Evolutionary conservation across 2,329 filamentous ascomycete species (phyloP), one percentile per base, ranked within the genome.

Genomic region (Aspergillus carbonarius): DNA sequence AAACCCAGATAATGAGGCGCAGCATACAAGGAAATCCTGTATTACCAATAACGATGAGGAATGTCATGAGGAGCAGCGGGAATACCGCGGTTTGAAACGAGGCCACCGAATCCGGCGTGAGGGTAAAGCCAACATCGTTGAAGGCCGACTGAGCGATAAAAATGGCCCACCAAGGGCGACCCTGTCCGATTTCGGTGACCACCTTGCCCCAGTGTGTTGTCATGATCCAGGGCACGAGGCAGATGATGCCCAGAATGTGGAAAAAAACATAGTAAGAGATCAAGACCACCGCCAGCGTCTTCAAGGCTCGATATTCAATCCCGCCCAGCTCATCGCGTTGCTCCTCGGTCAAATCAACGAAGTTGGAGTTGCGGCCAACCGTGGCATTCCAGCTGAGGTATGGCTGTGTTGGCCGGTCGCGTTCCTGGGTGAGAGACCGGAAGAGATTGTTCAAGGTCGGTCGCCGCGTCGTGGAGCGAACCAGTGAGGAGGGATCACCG

Each of bases 381-480:
- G 95, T 99, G 2, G 95, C 92, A 60, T 93, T 88, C 85, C 92
- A 98, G 74, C 92, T 97, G 53, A 99, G 83, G 73, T 99, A 99
- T 0, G 95, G 95, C 79, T 91, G 90, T 1, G 82, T 81, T 25
- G 85, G 79, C 6, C 66, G 69, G 1, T 74, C 70, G 50, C 66
- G 65, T 55, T 76, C 74, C 25, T 74, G 70, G 0, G 75, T 76
- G 9, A 76, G 34, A 20, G 75, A 76, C 5, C 74, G 69, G 42
- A 73, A 67, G 18, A 77, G 61, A 39, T 62, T 68, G 32, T 62
- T 66, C 10, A 78, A 61, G 0, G 75, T 76, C 20, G 69, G 58
- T 46, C 67, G 65, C 42, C 70, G 67, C 5, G 70, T 73, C 2
- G 63, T 66, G 1, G 60, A 55, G 15, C 69, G 68, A 3, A 51